phyloP scores from a whole-genome alignment of 2,329 filamentous ascomycete species.

The Trematosphaeria pertusa region DNA sequence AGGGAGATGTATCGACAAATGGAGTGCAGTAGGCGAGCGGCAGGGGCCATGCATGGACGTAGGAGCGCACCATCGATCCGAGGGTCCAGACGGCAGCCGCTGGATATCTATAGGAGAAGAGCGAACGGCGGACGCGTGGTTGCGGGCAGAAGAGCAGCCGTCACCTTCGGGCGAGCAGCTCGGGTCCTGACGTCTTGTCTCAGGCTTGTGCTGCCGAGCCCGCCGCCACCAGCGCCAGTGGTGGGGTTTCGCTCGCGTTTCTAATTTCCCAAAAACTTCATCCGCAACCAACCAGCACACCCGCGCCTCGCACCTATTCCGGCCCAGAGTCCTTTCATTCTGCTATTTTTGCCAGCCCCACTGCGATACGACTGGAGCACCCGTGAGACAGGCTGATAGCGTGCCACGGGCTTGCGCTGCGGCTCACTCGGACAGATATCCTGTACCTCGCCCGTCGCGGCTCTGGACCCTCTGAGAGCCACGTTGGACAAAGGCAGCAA shows the following conservation, averaged over 20 bases:
- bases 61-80: constrained; percentile 2
- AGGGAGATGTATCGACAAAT: constrained; percentile 20
- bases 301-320: constrained; percentile 2
- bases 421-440: neutral
- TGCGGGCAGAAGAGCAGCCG: constrained; percentile 1
- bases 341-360: constrained; percentile 1
- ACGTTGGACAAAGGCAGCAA: constrained; percentile 33
- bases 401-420: neutral
- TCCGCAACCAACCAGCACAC: constrained; percentile 25
- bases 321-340: constrained; percentile 11
- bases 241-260: constrained; percentile 11
- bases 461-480: neutral
- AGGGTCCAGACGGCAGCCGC: neutral
- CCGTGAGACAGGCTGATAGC: constrained; percentile 1
- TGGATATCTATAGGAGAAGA: neutral
- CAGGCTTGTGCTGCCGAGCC: neutral
- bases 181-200: neutral
- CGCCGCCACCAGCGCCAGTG: neutral
- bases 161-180: neutral
- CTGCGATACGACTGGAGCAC: neutral
- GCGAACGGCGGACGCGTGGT: constrained; percentile 9
- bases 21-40: constrained; percentile 31
- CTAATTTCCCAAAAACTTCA: constrained; percentile 21
- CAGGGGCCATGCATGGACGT: constrained; percentile 32
- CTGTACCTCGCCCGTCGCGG: neutral